A percentile compares a stretch with the other conserved stretches of the same genome.
These are phyloP conservation scores for Penicillium sumatraense DNA, from an alignment of 2,329 filamentous ascomycete species.

Conservation along the genomic window DNA sequence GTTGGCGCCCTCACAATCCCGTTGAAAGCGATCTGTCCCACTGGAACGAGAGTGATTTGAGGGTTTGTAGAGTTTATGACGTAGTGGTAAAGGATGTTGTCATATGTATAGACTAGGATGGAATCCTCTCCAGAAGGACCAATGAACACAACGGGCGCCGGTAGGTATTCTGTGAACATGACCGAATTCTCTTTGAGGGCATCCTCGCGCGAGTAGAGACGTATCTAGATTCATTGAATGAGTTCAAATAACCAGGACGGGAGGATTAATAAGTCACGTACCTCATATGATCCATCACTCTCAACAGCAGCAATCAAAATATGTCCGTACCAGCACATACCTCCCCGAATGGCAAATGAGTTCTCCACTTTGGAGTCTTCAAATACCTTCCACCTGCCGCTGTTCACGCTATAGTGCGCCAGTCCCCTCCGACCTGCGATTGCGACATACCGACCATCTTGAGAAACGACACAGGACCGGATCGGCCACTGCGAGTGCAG, in stretches of 20 bases:
- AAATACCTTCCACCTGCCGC: constrained; percentile 95
- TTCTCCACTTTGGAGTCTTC: constrained; percentile 79
- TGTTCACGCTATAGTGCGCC: constrained; percentile 93
- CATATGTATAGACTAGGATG: constrained; percentile 92
- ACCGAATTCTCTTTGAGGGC: constrained; percentile 73
- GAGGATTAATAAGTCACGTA: constrained; percentile 32
- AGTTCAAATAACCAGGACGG: constrained; percentile 5
- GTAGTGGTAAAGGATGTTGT: constrained; percentile 94
- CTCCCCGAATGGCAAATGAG: constrained; percentile 88
- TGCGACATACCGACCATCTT: constrained; percentile 91
- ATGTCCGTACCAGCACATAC: constrained; percentile 99
- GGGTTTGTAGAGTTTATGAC: constrained; percentile 75
- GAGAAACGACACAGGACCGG: constrained; percentile 80
- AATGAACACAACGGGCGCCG: constrained; percentile 86
- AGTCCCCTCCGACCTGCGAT: constrained; percentile 92
- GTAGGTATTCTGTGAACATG: constrained; percentile 76
- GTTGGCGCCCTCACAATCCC: constrained; percentile 94
- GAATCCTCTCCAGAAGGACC: constrained; percentile 92
- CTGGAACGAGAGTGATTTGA: constrained; percentile 80
- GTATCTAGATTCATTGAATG: constrained; percentile 56
- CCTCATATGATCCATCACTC: constrained; percentile 76
- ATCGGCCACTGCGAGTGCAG: constrained; percentile 94
- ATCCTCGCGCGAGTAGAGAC: constrained; percentile 89
- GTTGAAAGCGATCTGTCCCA: constrained; percentile 97
- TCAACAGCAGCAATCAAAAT: constrained; percentile 94